Base-by-base conservation (phyloP, 2,329 filamentous ascomycete genomes). In the Diaporthe nobilis region DNA sequence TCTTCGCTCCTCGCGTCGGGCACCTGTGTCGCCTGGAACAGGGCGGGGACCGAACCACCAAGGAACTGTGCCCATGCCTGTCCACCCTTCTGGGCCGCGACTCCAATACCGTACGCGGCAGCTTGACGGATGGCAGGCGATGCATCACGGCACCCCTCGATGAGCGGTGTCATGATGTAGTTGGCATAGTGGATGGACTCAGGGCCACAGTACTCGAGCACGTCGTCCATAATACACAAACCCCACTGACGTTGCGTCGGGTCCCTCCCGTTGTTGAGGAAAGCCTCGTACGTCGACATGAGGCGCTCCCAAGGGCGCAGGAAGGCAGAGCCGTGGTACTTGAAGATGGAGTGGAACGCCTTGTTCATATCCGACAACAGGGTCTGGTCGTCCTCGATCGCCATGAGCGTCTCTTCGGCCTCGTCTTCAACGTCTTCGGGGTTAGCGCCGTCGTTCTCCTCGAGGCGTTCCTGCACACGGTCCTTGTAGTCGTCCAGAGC, bases 301-400 rank as follows among this genome's bases (percentile, higher is more conserved):
- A 99, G 89, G 72, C 92, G 91, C 83, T 98, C 94, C 96, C 96
- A 99, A 57, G 95, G 89, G 7, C 92, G 93, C 72, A 99, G 89
- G 88, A 99, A 99, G 15, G 90, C 87, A 13, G 92, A 89, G 34
- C 95, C 94, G 83, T 98, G 95, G 86, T 98, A 96, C 88, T 98
- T 98, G 90, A 99, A 99, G 79, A 99, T 95, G 77, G 95, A 96
- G 85, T 99, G 97, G 90, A 98, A 99, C 0, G 97, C 96, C 88
- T 99, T 99, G 91, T 99, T 99, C 97, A 99, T 99, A 82, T 99
- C 97, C 2, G 96, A 98, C 58, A 99, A 90, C 25, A 99, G 89
- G 31, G 95, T 98, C 85, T 98, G 96, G 82, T 99, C 97, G 80
- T 99, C 97, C 84, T 99, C 97, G 65, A 99, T 96, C 17, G 96